Conservation (phyloP, 768 basidiomycete species). For the Lactarius pseudohatsudake region DNA sequence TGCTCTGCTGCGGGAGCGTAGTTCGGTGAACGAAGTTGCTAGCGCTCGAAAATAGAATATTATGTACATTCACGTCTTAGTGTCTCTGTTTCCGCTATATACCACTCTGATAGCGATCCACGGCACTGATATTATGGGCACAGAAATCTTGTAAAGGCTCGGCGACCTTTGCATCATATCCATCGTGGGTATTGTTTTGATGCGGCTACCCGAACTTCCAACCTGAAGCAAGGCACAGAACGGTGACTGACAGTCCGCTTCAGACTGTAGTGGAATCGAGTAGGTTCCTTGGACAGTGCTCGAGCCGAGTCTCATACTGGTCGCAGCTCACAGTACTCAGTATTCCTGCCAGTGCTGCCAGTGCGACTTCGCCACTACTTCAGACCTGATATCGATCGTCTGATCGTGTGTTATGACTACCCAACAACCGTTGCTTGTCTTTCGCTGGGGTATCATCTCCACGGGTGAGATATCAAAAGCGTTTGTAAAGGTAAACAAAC, state of each 20-base stretch:
- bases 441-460: conserved; percentile 88
- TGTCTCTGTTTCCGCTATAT: neutral
- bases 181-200: too few relatives aligned
- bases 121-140: neutral
- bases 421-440: conserved; percentile 38
- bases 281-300: too few relatives aligned
- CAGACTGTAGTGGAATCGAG: too few relatives aligned
- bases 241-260: too few relatives aligned
- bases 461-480: conserved; percentile 68
- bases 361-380: too few relatives aligned
- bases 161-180: neutral
- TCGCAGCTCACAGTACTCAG: too few relatives aligned
- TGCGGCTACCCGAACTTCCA: too few relatives aligned
- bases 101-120: conserved; percentile 1
- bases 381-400: neutral
- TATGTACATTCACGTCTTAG: neutral
- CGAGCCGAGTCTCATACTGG: too few relatives aligned
- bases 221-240: too few relatives aligned
- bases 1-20: conserved; percentile 70
- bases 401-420: conserved; percentile 24
- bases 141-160: neutral
- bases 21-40: conserved; percentile 57
- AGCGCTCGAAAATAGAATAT: conserved; percentile 42
- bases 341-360: too few relatives aligned
- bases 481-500: conserved; percentile 59